phyloP scores from a whole-genome alignment of 441 rosid genomes.

The Pelargonium myrrhifolium region DNA sequence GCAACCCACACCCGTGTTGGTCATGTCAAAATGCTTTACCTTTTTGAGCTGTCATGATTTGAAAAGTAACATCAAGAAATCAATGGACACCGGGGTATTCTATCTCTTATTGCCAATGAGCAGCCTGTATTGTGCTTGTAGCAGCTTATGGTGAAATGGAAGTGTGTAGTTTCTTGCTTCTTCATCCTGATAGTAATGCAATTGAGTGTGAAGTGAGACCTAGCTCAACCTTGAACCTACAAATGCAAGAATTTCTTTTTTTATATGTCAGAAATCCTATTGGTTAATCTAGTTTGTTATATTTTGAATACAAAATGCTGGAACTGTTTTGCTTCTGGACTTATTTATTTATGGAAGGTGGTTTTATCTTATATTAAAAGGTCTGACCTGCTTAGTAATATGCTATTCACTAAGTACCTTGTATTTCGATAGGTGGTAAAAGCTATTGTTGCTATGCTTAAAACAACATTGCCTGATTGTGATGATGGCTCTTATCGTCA shows the following conservation, averaged over 20 bases:
- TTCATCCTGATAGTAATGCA: background rate
- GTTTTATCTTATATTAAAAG: background rate
- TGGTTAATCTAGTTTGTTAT: background rate
- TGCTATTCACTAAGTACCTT: slow-evolving; percentile 13
- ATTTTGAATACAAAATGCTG: background rate
- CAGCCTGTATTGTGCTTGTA: background rate
- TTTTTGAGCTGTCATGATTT: background rate
- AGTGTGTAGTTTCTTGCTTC: background rate
- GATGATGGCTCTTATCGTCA: slow-evolving; percentile 76
- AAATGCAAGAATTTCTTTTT: background rate
- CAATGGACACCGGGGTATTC: too few relatives aligned
- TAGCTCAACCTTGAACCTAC: background rate
- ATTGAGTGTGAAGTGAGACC: background rate
- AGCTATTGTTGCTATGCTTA: slow-evolving; percentile 77
- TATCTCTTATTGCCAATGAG: background rate
- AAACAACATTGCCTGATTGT: slow-evolving; percentile 60
- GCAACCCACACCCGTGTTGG: background rate
- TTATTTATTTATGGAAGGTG: background rate
- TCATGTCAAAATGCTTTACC: background rate
- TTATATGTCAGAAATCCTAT: background rate
- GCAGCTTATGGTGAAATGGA: background rate
- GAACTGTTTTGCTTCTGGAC: background rate
- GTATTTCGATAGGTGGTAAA: slow-evolving; percentile 48
- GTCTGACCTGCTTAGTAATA: slow-evolving; percentile 7
- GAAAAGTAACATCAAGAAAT: background rate